Conservation (phyloP, 2,329 filamentous ascomycete genomes). For the Fusarium marasasianum region DNA sequence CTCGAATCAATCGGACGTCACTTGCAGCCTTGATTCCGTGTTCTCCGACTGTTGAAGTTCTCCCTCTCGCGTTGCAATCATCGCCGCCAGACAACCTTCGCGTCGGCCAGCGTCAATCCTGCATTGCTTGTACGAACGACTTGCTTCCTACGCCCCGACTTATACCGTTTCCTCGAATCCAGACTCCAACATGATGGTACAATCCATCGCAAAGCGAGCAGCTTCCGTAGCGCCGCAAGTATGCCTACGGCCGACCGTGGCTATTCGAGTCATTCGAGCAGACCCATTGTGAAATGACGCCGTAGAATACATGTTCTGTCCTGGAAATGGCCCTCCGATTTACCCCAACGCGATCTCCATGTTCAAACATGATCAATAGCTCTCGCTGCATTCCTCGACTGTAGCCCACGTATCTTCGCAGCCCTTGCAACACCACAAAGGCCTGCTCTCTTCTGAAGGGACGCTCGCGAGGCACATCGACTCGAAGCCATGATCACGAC, state of each 20-base stretch:
- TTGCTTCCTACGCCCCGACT: background rate
- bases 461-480: background rate
- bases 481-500: background rate
- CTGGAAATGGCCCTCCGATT: background rate
- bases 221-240: background rate
- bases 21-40: rapidly evolving
- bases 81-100: background rate
- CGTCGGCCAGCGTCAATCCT: background rate
- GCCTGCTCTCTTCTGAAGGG: background rate
- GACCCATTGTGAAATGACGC: background rate
- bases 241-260: background rate
- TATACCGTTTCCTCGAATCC: background rate
- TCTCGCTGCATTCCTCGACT: background rate
- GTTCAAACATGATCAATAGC: background rate
- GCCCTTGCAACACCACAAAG: no score
- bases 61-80: no score
- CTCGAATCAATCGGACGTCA: background rate
- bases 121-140: background rate
- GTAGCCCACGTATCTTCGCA: background rate
- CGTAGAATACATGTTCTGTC: no score
- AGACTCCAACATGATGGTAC: background rate
- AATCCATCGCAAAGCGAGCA: background rate
- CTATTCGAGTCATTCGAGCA: rapidly evolving
- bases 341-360: background rate
- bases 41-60: no score